These are phyloP conservation scores for Cucumis hystrix DNA, from an alignment of 306 rosid species.

Conservation along the genomic window DNA sequence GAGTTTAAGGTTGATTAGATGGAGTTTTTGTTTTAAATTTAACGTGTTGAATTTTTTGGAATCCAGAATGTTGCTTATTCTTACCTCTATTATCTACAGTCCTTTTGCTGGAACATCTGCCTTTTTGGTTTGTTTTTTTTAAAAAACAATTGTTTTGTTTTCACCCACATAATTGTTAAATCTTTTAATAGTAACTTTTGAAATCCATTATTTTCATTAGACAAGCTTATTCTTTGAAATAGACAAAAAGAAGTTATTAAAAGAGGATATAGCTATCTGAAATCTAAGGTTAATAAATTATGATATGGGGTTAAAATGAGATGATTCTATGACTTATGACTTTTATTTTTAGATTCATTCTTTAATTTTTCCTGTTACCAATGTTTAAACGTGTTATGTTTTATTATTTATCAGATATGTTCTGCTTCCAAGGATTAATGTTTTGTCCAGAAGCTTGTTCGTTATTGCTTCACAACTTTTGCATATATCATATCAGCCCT, in stretches of 20 bases:
- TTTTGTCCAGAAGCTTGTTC: slow-evolving; percentile 89
- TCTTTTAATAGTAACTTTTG: background rate
- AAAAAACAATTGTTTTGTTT: background rate
- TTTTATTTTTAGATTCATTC: background rate
- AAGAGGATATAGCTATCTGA: background rate
- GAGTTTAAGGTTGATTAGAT: background rate
- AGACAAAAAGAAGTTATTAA: background rate
- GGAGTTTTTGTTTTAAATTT: background rate
- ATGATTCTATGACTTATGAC: background rate
- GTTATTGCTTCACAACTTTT: slow-evolving; percentile 86
- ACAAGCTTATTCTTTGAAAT: background rate
- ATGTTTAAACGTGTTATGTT: background rate
- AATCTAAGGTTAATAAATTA: background rate
- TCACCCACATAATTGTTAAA: background rate
- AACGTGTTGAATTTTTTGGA: background rate
- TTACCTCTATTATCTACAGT: background rate
- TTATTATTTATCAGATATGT: slow-evolving; percentile 46
- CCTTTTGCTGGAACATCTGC: background rate
- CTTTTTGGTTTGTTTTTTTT: background rate
- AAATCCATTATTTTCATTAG: background rate
- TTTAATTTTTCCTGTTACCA: background rate
- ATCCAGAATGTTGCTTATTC: background rate
- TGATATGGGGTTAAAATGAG: background rate
- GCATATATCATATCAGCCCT: slow-evolving; percentile 94
- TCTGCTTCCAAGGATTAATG: slow-evolving; percentile 91